Evolutionary conservation across 306 rosid genomes (phyloP).

Genomic region (Prunus dulcis): DNA sequence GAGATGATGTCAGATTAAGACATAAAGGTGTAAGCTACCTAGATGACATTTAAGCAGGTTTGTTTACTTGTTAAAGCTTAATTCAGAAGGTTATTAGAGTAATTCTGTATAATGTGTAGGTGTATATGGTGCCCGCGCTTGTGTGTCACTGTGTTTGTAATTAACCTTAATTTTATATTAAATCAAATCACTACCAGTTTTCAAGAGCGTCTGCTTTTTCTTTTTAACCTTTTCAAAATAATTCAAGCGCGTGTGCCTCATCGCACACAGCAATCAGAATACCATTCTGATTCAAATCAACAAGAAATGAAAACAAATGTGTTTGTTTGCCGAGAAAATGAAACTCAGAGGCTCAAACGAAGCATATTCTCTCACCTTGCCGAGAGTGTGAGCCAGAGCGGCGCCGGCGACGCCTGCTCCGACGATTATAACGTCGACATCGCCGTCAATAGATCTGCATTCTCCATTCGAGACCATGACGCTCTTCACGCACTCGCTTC

Average conservation of each 20-base stretch:
- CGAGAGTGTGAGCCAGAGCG: constrained; percentile 94
- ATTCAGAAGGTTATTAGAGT: background rate
- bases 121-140: background rate
- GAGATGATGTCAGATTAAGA: background rate
- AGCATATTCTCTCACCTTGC: constrained; percentile 44
- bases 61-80: background rate
- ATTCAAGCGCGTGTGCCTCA: background rate
- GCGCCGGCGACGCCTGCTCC: constrained; percentile 98
- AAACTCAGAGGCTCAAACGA: background rate
- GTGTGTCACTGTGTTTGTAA: background rate
- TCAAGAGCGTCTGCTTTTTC: background rate
- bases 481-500: constrained; percentile 31
- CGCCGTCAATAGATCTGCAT: constrained; percentile 49
- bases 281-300: background rate
- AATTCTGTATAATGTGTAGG: background rate
- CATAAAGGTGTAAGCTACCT: background rate
- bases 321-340: background rate
- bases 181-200: background rate
- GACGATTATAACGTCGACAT: constrained; percentile 69
- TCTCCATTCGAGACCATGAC: constrained; percentile 44
- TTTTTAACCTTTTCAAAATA: background rate
- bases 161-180: background rate
- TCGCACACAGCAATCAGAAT: background rate
- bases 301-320: background rate
- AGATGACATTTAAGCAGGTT: background rate